These are phyloP conservation scores for Solanum pimpinellifolium DNA, from an alignment of 257 asterid genomes.

Conservation along the genomic window DNA sequence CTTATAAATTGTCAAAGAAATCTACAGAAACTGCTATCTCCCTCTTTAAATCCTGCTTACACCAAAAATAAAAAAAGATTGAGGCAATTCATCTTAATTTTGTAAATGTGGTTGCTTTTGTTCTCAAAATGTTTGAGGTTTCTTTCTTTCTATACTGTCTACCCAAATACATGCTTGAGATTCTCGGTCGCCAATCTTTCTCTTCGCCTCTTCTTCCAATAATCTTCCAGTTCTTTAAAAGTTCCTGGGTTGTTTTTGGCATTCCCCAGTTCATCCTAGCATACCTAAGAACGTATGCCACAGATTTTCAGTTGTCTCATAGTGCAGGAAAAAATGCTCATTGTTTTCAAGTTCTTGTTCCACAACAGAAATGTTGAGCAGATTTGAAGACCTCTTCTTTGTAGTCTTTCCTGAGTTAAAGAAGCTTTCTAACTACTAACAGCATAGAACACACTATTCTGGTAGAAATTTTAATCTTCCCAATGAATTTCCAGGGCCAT, in stretches of 20 bases:
- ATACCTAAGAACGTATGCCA: neutral
- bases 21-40: neutral
- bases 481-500: neutral
- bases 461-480: neutral
- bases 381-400: neutral
- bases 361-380: neutral
- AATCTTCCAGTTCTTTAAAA: neutral
- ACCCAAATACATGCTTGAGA: neutral
- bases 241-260: neutral
- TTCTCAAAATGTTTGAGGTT: neutral
- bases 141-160: neutral
- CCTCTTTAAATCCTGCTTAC: neutral
- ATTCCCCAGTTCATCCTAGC: neutral
- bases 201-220: neutral
- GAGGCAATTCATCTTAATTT: neutral
- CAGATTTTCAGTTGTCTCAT: neutral
- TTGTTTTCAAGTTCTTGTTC: neutral
- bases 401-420: neutral
- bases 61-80: neutral
- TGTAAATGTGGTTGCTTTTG: neutral
- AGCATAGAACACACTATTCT: neutral
- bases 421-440: neutral
- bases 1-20: neutral
- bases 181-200: neutral
- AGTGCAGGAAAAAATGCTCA: neutral